These are phyloP conservation scores for Begonia masoniana DNA, from an alignment of 306 rosid genomes.

Conservation along the genomic window DNA sequence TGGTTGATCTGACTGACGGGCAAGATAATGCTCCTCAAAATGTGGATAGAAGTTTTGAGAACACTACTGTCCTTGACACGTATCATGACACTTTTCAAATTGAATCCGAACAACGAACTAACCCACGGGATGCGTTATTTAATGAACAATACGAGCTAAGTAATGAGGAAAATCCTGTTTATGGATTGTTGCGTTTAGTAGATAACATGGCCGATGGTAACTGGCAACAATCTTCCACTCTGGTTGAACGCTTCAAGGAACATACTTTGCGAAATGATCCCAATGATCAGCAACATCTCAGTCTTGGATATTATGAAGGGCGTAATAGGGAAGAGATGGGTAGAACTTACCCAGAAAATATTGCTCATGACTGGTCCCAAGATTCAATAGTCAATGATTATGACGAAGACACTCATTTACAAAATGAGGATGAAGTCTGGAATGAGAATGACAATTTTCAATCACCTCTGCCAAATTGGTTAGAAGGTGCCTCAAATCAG, in stretches of 20 bases:
- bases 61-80: slow-evolving; percentile 14
- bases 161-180: slow-evolving; percentile 18
- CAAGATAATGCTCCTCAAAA: slow-evolving; percentile 21
- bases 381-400: slow-evolving; percentile 40
- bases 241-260: slow-evolving; percentile 38
- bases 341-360: slow-evolving; percentile 32
- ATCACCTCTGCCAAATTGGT: slow-evolving; percentile 83
- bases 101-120: slow-evolving; percentile 23
- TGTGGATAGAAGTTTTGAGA: slow-evolving; percentile 21
- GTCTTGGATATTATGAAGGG: slow-evolving; percentile 29
- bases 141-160: slow-evolving; percentile 31
- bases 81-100: slow-evolving; percentile 23
- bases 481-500: slow-evolving; percentile 57
- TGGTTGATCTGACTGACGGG: slow-evolving; percentile 14
- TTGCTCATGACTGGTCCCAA: slow-evolving; percentile 50
- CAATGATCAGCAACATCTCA: slow-evolving; percentile 33
- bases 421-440: slow-evolving; percentile 55
- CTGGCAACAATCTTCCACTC: slow-evolving; percentile 30
- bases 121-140: slow-evolving; percentile 20
- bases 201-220: slow-evolving; percentile 17
- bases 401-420: slow-evolving; percentile 39
- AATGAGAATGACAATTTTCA: slow-evolving; percentile 66
- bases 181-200: slow-evolving; percentile 18
- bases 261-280: slow-evolving; percentile 32
- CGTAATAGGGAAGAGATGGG: slow-evolving; percentile 32